Conservation (phyloP, 2,329 filamentous ascomycete species). For the Endoconidiophora laricicola region DNA sequence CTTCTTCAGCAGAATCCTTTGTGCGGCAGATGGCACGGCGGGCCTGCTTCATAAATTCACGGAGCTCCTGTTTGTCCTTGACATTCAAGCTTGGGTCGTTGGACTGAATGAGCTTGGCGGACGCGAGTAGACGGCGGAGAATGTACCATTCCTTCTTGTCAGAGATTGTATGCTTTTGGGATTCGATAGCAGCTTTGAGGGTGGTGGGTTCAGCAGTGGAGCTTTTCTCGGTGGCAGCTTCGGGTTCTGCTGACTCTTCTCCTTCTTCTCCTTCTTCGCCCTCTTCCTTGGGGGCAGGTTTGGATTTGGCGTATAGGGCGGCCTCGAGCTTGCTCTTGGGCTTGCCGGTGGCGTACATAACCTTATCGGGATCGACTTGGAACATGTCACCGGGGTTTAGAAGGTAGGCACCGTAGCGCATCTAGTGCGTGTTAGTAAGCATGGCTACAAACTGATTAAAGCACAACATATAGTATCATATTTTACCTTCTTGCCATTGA, state of each 20-base stretch:
- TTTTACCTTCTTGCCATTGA: conserved; percentile 85
- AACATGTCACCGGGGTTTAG: conserved; percentile 98
- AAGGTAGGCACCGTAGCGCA: conserved; percentile 80
- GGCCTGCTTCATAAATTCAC: conserved; percentile 51
- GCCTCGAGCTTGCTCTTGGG: conserved; percentile 34
- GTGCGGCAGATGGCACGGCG: conserved; percentile 38
- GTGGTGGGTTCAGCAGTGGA: conserved; percentile 18
- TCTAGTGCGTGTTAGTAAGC: conserved; percentile 33
- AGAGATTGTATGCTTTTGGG: conserved; percentile 19
- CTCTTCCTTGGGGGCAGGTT: conserved; percentile 13
- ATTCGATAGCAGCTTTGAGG: conserved; percentile 16
- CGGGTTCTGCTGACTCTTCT: conserved; percentile 21
- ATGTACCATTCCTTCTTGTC: conserved; percentile 13
- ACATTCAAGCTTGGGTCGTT: conserved; percentile 36
- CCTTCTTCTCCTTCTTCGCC: conserved; percentile 19
- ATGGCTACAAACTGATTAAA: not conserved
- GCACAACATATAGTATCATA: not conserved
- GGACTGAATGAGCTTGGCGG: conserved; percentile 40
- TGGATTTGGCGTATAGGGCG: conserved; percentile 11
- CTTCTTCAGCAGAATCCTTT: conserved; percentile 21
- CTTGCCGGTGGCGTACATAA: conserved; percentile 72
- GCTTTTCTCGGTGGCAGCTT: conserved; percentile 14
- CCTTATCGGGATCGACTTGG: conserved; percentile 77
- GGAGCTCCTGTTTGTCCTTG: conserved; percentile 59
- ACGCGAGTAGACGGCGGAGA: conserved; percentile 35